Evolutionary conservation across 805 yeast species (phyloP).

Genomic region (Cyberlindnera mrakii): DNA sequence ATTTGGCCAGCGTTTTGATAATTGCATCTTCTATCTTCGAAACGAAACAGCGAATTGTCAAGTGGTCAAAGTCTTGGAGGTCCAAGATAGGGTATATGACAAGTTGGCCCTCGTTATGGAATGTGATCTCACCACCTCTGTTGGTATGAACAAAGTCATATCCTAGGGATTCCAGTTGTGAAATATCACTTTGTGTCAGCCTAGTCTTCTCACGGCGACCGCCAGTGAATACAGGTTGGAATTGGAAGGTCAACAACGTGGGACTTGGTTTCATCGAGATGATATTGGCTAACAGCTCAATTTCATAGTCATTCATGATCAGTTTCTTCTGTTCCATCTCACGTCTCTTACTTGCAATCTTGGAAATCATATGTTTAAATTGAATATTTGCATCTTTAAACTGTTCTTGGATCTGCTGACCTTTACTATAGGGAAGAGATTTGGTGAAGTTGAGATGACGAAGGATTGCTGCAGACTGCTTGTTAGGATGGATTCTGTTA

Average conservation of each 20-base stretch:
- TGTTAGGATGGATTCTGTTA: constrained; percentile 27
- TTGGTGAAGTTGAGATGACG: constrained; percentile 40
- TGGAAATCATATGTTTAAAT: constrained; percentile 46
- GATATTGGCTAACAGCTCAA: constrained; percentile 36
- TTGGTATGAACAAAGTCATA: constrained; percentile 70
- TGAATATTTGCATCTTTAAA: constrained; percentile 53
- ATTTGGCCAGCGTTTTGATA: constrained; percentile 37
- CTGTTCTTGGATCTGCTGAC: constrained; percentile 49
- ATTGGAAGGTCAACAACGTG: constrained; percentile 73
- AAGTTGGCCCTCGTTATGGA: constrained; percentile 94
- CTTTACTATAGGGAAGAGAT: constrained; percentile 37
- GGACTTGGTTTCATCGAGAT: constrained; percentile 54
- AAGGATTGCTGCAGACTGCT: constrained; percentile 28
- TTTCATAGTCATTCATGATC: constrained; percentile 41
- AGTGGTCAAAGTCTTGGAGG: constrained; percentile 48
- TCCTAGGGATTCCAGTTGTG: constrained; percentile 27
- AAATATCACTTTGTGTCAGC: constrained; percentile 27
- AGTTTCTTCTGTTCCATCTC: constrained; percentile 35
- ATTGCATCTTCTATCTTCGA: constrained; percentile 54
- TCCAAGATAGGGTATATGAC: constrained; percentile 81
- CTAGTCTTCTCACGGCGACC: constrained; percentile 74
- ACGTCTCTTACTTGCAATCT: constrained; percentile 35
- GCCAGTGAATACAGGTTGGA: constrained; percentile 82
- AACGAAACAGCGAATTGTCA: constrained; percentile 63
- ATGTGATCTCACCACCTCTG: constrained; percentile 95